Base-by-base conservation (phyloP, 1,284 basidiomycete species). In the Cryptococcus wingfieldii region DNA sequence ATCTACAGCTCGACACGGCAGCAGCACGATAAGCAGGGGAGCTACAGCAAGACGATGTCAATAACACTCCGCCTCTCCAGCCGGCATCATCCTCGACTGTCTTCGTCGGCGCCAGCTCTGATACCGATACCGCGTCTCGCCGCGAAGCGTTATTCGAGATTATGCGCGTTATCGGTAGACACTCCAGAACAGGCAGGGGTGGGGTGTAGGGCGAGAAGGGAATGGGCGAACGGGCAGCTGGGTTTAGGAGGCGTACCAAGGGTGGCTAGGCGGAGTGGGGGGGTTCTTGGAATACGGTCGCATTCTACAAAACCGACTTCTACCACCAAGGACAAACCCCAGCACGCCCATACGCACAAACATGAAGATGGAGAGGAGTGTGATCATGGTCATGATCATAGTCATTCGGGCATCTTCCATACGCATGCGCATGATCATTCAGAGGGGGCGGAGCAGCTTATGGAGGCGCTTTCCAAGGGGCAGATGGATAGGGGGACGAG, bases 401-500 rank as follows among this genome's bases (percentile, higher is more conserved):
- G 83, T 42, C 86, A 88, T 67, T 80, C 77, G 27, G 62, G 65
- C 16, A 43, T 76, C 25, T 76, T 74, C 55, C 64, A 65, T 44
- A 59, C 68, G 1, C 75, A 77, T 49, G 52, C 56, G 7, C 75
- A 86, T 49, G 83, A 80, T 31, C 83, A 87, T 60, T 78, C 78
- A n/a, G 83, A 86, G 63, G 82, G 83, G 43, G 84, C 86, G 25
- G 86, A 87, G 65, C 81, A 85, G 71, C 82, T 92, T 54, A 82
- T 91, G 55, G 81, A 86, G 54, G 86, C 76, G 2, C 45, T 76
- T n/a, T 57, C 60, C n/a, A 81, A 84, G 60, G 86, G 87, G 44
- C 79, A 80, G 84, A 86, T 86, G 44, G 90, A 94, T 75, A 79
- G 85, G 66, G 91, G 91, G 14, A 90, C 86, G 60, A 83, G 81